These are phyloP conservation scores for Selaginella moellendorffii DNA, from an alignment of 75 land plant genomes.

Conservation along the genomic window DNA sequence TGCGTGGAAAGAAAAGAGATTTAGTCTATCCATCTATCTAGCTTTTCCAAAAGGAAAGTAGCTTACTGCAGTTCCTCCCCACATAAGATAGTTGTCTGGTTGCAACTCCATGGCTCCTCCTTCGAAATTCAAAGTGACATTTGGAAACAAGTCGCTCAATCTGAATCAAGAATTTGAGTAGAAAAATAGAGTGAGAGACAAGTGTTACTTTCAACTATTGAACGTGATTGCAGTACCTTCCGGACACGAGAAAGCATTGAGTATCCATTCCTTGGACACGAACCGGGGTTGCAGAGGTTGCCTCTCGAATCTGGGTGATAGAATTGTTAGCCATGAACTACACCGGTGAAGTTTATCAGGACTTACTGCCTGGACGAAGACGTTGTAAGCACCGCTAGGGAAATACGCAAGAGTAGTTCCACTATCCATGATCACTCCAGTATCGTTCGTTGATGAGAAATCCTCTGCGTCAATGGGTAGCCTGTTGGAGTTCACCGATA, in stretches of 20 bases:
- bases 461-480: slow-evolving; percentile 41
- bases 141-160: slow-evolving; percentile 41
- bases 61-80: neutral
- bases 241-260: neutral
- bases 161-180: slow-evolving; percentile 19
- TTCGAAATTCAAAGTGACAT: slow-evolving; percentile 46
- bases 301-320: neutral
- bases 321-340: neutral
- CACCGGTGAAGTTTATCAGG: neutral
- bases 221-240: neutral
- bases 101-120: slow-evolving; percentile 56
- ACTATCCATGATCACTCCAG: slow-evolving; percentile 74
- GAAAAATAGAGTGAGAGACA: neutral
- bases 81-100: slow-evolving; percentile 52
- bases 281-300: neutral
- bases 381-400: slow-evolving; percentile 54
- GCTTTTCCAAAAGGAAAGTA: neutral
- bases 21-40: neutral
- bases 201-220: neutral
- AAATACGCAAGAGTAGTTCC: slow-evolving; percentile 87
- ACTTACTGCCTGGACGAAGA: slow-evolving; percentile 18
- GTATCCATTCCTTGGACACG: neutral
- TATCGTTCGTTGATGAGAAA: slow-evolving; percentile 36
- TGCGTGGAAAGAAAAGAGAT: neutral
- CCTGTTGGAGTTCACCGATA: slow-evolving; percentile 52